Base-by-base conservation (phyloP, 129 eudicot species). In the Helianthus tuberosus region DNA sequence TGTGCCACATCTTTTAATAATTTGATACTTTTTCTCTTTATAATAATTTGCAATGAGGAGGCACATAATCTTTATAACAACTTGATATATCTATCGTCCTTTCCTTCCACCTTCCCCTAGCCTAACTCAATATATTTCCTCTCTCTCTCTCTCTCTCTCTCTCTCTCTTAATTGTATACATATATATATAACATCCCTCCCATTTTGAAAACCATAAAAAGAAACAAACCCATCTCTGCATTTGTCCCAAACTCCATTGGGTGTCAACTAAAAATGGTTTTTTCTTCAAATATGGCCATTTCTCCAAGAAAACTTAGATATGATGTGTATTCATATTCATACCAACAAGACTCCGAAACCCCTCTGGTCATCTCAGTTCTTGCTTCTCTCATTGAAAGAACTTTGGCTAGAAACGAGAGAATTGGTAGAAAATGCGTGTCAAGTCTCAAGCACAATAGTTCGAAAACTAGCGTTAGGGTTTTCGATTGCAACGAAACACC, bases 221-320 rank as follows among this genome's bases (percentile, higher is more conserved):
- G 44, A 69, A 68, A 69, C 82, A 64, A 46, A 47, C 73, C 61
- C 80, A 69, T 80, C 52, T 80, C 50, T 80, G 78, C 62, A 36
- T 66, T 61, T 77, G 61, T 59, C 68, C 17, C 65, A 32, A 71
- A 46, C 41, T 67, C 62, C 13, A 54, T 43, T 62, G 15, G 53
- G 77, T 71, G 60, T 71, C 17, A 15, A 58, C 64, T 17, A 47
- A 67, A 66, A 72, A 84, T 86, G 92, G 85, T 75, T 9, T 62
- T 80, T 48, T 77, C 80, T 68, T 77, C 82, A 68, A 68, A 77
- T 69, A 78, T 74, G 53, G 61, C 80, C 27, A 87, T 92, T 60
- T 92, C 96, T 50, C 98, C 98, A 75, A 89, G 89, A 84, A 92
- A 87, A 75, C 85, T 92, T 9, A 92, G 98, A 78, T 51, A 79